Evolutionary conservation across 805 yeast genomes (phyloP).

Genomic region (Saturnispora serradocipensis): DNA sequence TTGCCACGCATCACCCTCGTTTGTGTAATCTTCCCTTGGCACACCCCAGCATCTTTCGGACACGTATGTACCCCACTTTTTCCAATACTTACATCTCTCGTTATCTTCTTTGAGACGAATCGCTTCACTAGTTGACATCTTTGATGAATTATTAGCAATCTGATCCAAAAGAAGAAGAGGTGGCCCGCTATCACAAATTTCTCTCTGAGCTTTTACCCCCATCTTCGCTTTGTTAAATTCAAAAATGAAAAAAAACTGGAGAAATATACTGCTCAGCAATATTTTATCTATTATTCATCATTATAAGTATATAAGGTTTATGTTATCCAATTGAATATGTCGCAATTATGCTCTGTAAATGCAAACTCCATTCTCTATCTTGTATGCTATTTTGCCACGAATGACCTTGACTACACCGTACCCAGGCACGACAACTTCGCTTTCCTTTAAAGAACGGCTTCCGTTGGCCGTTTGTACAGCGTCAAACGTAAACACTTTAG

Average conservation of each 20-base stretch:
- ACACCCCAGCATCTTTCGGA: slow-evolving; percentile 86
- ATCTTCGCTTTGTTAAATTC: neutral
- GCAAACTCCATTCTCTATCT: neutral
- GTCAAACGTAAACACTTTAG: neutral
- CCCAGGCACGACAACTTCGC: neutral
- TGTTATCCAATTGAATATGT: neutral
- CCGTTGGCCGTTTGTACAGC: neutral
- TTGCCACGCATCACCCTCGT: slow-evolving; percentile 84
- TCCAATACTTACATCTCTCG: slow-evolving; percentile 49
- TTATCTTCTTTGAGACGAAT: slow-evolving; percentile 34
- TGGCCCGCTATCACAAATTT: neutral
- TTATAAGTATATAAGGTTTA: too few relatives aligned
- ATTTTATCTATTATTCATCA: neutral
- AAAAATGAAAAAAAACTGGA: neutral
- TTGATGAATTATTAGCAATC: neutral
- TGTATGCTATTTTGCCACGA: slow-evolving; percentile 1
- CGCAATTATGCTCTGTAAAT: neutral
- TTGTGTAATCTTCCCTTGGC: slow-evolving; percentile 82
- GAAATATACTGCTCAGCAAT: neutral
- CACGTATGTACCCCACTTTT: slow-evolving; percentile 86
- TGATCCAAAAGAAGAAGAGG: neutral
- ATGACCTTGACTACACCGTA: neutral
- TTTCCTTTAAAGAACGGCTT: neutral
- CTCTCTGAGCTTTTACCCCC: neutral
- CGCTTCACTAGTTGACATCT: slow-evolving; percentile 27